phyloP scores from a whole-genome alignment of 2,329 filamentous ascomycete genomes.

The Xylaria multiplex region DNA sequence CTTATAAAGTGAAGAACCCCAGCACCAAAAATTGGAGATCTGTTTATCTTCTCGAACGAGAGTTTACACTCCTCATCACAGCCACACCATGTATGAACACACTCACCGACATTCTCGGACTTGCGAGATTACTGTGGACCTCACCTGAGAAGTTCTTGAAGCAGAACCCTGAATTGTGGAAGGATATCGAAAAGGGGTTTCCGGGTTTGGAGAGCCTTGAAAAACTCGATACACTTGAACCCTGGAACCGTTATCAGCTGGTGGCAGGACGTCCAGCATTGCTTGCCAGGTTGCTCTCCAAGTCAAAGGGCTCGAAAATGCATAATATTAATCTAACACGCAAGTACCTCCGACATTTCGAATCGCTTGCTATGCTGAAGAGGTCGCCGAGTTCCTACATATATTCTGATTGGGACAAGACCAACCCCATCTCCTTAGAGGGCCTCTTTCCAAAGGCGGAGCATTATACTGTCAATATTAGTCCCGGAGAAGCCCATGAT shows the following conservation, averaged over 20 bases:
- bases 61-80: slow-evolving; percentile 46
- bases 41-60: slow-evolving; percentile 40
- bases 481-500: slow-evolving; percentile 31
- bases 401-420: slow-evolving; percentile 38
- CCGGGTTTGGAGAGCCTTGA: slow-evolving; percentile 18
- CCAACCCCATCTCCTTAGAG: slow-evolving; percentile 37
- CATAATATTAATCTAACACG: slow-evolving; percentile 40
- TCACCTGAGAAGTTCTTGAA: slow-evolving; percentile 35
- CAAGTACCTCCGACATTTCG: slow-evolving; percentile 42
- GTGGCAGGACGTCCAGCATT: slow-evolving; percentile 40
- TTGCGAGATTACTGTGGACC: slow-evolving; percentile 42
- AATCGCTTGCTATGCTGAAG: slow-evolving; percentile 45
- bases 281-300: slow-evolving; percentile 38
- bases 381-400: slow-evolving; percentile 44
- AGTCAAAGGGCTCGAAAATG: neutral
- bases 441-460: slow-evolving; percentile 43
- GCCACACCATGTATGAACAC: slow-evolving; percentile 46
- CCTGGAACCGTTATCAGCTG: slow-evolving; percentile 36
- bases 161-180: slow-evolving; percentile 6
- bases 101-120: slow-evolving; percentile 42
- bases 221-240: slow-evolving; percentile 22
- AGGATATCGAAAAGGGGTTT: slow-evolving; percentile 16
- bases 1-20: slow-evolving; percentile 45
- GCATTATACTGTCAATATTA: slow-evolving; percentile 43
- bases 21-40: slow-evolving; percentile 43